These are phyloP conservation scores for Yamadazyma paraphyllophila DNA, from an alignment of 805 yeast genomes.

Conservation along the genomic window DNA sequence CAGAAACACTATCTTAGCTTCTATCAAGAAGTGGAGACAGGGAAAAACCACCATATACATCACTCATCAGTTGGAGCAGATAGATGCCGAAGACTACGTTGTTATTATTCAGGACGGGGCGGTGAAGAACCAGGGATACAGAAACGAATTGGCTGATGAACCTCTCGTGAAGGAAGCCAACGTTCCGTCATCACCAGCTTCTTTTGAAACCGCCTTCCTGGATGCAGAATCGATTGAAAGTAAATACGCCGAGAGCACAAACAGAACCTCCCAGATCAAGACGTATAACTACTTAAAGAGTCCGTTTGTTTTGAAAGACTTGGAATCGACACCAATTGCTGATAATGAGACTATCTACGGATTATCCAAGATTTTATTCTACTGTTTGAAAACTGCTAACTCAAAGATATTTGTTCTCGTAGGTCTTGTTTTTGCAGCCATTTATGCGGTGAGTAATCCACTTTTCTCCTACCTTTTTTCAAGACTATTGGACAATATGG, in stretches of 20 bases:
- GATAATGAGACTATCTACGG: conserved; percentile 18
- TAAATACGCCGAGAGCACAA: not conserved
- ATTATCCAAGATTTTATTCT: conserved; percentile 22
- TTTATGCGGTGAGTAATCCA: conserved; percentile 69
- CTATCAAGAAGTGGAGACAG: conserved; percentile 57
- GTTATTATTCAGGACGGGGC: conserved; percentile 59
- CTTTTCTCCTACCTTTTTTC: conserved; percentile 78
- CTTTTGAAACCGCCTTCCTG: not conserved
- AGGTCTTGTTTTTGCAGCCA: conserved; percentile 54
- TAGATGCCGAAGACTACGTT: conserved; percentile 56
- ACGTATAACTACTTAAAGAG: conserved; percentile 18
- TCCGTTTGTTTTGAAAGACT: conserved; percentile 23
- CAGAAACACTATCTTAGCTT: conserved; percentile 45
- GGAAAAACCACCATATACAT: conserved; percentile 76
- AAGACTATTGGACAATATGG: conserved; percentile 60
- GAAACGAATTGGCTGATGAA: conserved; percentile 9
- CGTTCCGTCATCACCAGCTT: not conserved
- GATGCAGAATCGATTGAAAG: not conserved
- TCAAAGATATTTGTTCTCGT: conserved; percentile 26
- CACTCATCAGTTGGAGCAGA: conserved; percentile 71
- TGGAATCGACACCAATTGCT: conserved; percentile 14
- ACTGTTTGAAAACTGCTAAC: conserved; percentile 17
- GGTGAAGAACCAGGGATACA: conserved; percentile 27
- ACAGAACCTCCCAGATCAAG: not conserved
- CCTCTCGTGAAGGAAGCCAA: conserved; percentile 7